Conservation (phyloP, 352 stramenopile species). For the Phytophthora vignae region DNA sequence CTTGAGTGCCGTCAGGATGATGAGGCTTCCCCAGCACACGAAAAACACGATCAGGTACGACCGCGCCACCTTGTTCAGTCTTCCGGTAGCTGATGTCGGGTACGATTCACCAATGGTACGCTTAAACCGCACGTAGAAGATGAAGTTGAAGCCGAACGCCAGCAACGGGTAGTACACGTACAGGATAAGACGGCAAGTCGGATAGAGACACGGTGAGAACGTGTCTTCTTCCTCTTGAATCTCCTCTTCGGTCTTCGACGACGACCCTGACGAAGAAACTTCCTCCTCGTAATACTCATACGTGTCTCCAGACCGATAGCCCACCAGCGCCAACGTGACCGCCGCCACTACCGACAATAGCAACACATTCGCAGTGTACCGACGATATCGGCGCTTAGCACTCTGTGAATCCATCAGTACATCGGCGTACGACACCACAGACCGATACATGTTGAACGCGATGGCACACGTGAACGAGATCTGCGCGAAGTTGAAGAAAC, state of each 20-base stretch:
- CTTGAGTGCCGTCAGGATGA: conserved; percentile 65
- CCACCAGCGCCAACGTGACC: conserved; percentile 68
- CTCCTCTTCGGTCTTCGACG: conserved; percentile 37
- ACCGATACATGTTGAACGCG: conserved; percentile 85
- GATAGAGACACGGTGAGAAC: conserved; percentile 72
- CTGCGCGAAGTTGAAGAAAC: conserved; percentile 82
- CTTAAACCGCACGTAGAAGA: conserved; percentile 84
- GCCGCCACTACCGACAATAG: conserved; percentile 64
- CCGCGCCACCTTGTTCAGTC: conserved; percentile 73
- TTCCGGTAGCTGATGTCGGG: conserved; percentile 67
- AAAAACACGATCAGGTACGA: conserved; percentile 79
- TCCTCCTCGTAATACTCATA: conserved; percentile 31
- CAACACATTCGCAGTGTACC: conserved; percentile 77
- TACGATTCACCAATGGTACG: conserved; percentile 78
- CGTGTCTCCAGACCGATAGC: conserved; percentile 46
- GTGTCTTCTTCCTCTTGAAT: conserved; percentile 42
- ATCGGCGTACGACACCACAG: conserved; percentile 78
- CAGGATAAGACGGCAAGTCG: conserved; percentile 72
- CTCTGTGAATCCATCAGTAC: conserved; percentile 76
- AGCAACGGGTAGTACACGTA: conserved; percentile 83
- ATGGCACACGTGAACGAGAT: conserved; percentile 85
- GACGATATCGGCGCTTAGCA: conserved; percentile 59
- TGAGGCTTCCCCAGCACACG: conserved; percentile 78
- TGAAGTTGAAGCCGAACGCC: conserved; percentile 79
- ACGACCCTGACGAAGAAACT: conserved; percentile 18